Evolutionary conservation across 169 alveolate genomes (phyloP).

Genomic region (Babesia gibsoni): DNA sequence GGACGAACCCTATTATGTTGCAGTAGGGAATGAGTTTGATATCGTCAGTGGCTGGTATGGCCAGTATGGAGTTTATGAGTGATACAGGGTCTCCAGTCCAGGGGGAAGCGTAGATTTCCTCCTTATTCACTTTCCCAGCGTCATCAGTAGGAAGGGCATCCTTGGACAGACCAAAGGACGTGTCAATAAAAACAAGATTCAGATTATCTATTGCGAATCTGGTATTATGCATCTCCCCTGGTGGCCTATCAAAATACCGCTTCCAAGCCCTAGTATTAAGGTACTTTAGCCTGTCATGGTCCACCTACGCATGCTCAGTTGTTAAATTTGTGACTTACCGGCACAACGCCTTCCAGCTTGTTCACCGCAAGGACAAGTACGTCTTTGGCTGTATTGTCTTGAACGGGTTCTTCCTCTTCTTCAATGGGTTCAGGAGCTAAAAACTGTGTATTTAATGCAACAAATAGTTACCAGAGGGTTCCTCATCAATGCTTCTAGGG

Average conservation of each 20-base stretch:
- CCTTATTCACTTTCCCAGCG: neutral
- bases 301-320: constrained; percentile 48
- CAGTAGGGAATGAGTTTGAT: constrained; percentile 49
- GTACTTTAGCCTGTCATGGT: constrained; percentile 53
- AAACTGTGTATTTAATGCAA: too few species aligned
- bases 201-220: constrained; percentile 37
- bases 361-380: constrained; percentile 54
- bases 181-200: constrained; percentile 43
- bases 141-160: constrained; percentile 75
- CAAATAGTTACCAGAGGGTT: too few species aligned
- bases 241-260: constrained; percentile 58
- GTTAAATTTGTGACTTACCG: constrained; percentile 26
- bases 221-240: constrained; percentile 55
- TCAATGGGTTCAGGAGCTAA: too few species aligned
- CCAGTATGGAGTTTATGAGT: constrained; percentile 54
- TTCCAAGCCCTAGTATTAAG: constrained; percentile 51
- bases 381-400: neutral
- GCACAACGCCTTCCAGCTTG: constrained; percentile 72
- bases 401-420: too few species aligned
- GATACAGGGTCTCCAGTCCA: constrained; percentile 65
- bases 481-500: neutral
- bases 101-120: constrained; percentile 23
- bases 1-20: constrained; percentile 58
- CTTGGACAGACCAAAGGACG: constrained; percentile 47
- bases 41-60: constrained; percentile 66